These are phyloP conservation scores for Rhamnella rubrinervis DNA, from an alignment of 331 rosid genomes.

Conservation along the genomic window DNA sequence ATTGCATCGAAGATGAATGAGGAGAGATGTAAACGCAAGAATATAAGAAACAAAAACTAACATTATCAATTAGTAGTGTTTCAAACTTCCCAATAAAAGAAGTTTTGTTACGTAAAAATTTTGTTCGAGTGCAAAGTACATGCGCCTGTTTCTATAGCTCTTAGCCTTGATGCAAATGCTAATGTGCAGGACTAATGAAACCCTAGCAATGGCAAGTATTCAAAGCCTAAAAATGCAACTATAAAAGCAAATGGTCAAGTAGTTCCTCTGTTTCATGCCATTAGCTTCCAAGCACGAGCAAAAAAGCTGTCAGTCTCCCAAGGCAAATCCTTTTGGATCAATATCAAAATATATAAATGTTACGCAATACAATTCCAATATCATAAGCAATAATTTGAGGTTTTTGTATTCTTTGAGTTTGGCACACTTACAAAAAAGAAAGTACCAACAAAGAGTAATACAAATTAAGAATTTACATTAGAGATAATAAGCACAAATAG, in stretches of 20 bases:
- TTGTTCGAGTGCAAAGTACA: too few species aligned
- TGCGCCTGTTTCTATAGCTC: too few species aligned
- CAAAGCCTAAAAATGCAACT: too few species aligned
- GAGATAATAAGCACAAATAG: conserved; percentile 9
- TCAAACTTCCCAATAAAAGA: not conserved
- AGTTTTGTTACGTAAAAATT: too few species aligned
- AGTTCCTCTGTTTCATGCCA: too few species aligned
- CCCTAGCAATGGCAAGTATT: not conserved
- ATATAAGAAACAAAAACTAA: not conserved
- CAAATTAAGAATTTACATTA: not conserved
- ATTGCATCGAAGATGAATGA: not conserved
- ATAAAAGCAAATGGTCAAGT: too few species aligned
- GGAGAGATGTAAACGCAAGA: conserved; percentile 1
- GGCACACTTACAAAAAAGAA: conserved; percentile 2
- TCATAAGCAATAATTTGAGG: not conserved
- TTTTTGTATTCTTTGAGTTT: not conserved
- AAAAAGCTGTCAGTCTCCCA: not conserved
- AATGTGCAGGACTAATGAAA: not conserved
- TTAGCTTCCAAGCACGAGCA: not conserved
- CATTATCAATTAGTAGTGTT: not conserved
- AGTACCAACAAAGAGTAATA: not conserved
- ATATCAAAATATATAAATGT: not conserved
- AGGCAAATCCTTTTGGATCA: not conserved
- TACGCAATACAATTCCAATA: not conserved
- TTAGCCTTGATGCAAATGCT: too few species aligned